A percentile compares a stretch with the other conserved stretches of the same genome.
Conservation (phyloP, 371 early-diverging fungal species). For the Umbelopsis sp. region DNA sequence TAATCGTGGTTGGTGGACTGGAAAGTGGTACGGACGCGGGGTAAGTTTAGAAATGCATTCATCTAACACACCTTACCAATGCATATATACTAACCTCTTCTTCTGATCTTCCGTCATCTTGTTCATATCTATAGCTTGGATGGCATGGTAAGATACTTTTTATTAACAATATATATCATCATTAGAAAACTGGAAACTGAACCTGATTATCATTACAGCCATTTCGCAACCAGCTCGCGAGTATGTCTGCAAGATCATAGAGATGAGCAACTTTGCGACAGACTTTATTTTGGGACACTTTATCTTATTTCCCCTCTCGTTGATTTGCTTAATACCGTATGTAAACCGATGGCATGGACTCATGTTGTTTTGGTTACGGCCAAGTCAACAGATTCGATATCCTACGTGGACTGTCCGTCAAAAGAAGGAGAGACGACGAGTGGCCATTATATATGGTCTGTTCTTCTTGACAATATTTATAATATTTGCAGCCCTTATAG, state of each 20-base stretch:
- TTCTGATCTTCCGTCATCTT: not conserved
- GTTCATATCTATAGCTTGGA: conserved; percentile 35
- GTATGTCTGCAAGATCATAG: conserved; percentile 84
- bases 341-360: conserved; percentile 81
- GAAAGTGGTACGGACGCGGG: conserved; percentile 83
- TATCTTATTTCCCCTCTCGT: conserved; percentile 71
- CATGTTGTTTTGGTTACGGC: conserved; percentile 86
- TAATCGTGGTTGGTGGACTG: conserved; percentile 91
- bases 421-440: conserved; percentile 57
- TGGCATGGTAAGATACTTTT: conserved; percentile 41
- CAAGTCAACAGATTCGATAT: conserved; percentile 77
- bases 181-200: not conserved
- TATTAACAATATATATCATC: not conserved
- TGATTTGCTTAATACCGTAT: conserved; percentile 75
- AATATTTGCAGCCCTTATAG: conserved; percentile 61
- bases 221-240: conserved; percentile 79
- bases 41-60: conserved; percentile 51
- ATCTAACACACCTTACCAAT: not conserved
- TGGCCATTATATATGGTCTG: conserved; percentile 69
- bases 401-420: conserved; percentile 77
- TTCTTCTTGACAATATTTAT: conserved; percentile 68
- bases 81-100: not conserved
- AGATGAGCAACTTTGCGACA: conserved; percentile 82
- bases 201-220: conserved; percentile 37
- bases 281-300: conserved; percentile 80